Percentiles rank a stretch among this genome's conserved stretches.
Evolutionary conservation across 768 basidiomycete genomes (phyloP).

Genomic region (Suillus occidentalis): DNA sequence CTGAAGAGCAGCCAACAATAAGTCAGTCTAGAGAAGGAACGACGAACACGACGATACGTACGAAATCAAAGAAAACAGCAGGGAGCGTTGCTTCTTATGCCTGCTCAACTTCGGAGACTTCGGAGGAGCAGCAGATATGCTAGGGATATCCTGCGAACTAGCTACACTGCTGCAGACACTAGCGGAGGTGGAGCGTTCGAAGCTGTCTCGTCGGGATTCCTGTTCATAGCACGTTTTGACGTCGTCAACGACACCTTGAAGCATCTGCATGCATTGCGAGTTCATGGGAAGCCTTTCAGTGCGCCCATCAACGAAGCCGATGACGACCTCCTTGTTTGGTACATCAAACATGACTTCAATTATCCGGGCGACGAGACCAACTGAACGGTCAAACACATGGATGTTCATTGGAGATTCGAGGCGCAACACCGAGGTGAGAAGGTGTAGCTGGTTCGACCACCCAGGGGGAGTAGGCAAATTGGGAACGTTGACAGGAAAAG

Average conservation of each 20-base stretch:
- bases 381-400: slow-evolving; percentile 61
- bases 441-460: slow-evolving; percentile 56
- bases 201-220: slow-evolving; percentile 30
- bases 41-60: slow-evolving; percentile 30
- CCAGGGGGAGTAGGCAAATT: slow-evolving; percentile 40
- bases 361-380: slow-evolving; percentile 54
- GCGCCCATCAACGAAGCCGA: slow-evolving; percentile 59
- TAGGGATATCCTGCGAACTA: slow-evolving; percentile 20
- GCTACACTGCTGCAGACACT: slow-evolving; percentile 17
- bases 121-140: slow-evolving; percentile 17
- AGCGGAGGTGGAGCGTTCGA: slow-evolving; percentile 27
- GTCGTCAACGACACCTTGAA: slow-evolving; percentile 53
- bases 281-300: slow-evolving; percentile 49
- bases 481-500: slow-evolving; percentile 46
- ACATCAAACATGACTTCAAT: slow-evolving; percentile 66
- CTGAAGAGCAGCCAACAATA: slow-evolving; percentile 16
- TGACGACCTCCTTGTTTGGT: slow-evolving; percentile 42
- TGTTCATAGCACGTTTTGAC: slow-evolving; percentile 48
- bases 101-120: slow-evolving; percentile 38
- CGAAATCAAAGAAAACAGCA: slow-evolving; percentile 70
- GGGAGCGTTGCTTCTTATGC: slow-evolving; percentile 70
- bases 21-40: slow-evolving; percentile 10
- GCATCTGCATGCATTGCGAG: slow-evolving; percentile 39
- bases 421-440: slow-evolving; percentile 47
- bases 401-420: slow-evolving; percentile 52